Evolutionary conservation across 441 rosid species (phyloP).

Genomic region (Erodium chrysanthum): DNA sequence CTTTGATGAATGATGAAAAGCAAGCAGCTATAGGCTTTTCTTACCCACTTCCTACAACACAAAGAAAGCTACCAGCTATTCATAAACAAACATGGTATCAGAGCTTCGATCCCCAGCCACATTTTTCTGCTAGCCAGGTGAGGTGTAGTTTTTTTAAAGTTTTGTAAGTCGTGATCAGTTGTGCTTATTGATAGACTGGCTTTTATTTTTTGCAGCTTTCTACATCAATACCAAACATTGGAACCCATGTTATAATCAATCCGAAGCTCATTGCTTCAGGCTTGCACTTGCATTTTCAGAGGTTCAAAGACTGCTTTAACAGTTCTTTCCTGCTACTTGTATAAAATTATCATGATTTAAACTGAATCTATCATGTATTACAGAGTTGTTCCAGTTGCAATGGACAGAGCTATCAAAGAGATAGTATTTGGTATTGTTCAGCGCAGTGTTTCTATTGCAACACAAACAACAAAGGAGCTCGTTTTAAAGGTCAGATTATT

Average conservation of each 20-base stretch:
- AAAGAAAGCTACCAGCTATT: constrained; percentile 70
- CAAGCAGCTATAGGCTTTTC: constrained; percentile 57
- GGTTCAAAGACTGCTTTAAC: constrained; percentile 37
- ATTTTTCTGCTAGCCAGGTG: constrained; percentile 70
- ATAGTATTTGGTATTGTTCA: constrained; percentile 87
- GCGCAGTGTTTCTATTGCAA: constrained; percentile 95
- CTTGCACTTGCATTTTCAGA: constrained; percentile 82
- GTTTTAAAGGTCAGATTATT: constrained; percentile 60
- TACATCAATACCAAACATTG: constrained; percentile 66
- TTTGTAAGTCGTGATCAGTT: neutral
- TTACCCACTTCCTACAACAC: constrained; percentile 74
- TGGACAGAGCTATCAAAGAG: constrained; percentile 96
- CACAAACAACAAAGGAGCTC: constrained; percentile 96
- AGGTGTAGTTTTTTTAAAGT: constrained; percentile 6
- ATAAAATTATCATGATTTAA: neutral
- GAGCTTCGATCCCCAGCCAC: too few relatives aligned
- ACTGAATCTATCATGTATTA: constrained; percentile 4
- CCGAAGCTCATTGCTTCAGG: constrained; percentile 61
- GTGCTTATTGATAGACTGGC: constrained; percentile 18
- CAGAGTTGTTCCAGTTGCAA: constrained; percentile 87
- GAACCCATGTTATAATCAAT: constrained; percentile 77
- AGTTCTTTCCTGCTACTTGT: constrained; percentile 13
- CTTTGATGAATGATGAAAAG: constrained; percentile 84
- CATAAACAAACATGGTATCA: too few relatives aligned
- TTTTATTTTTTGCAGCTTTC: constrained; percentile 48